A percentile compares a stretch with the other conserved stretches of the same genome.
These are phyloP conservation scores for Primulina tabacum DNA, from an alignment of 257 asterid species.

Conservation along the genomic window DNA sequence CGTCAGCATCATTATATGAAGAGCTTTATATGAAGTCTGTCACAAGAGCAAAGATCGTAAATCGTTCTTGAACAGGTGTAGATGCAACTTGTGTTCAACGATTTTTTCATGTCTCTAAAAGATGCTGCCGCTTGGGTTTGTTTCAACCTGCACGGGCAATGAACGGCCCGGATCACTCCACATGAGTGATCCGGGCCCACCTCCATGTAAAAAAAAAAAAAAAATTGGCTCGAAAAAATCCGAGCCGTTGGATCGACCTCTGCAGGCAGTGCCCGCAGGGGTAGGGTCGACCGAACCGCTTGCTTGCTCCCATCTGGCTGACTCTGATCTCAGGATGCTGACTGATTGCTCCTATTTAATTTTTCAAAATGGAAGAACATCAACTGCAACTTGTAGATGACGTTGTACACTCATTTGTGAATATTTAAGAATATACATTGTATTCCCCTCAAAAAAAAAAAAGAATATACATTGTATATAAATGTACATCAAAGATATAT, in stretches of 20 bases:
- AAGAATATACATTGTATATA: conserved; percentile 8
- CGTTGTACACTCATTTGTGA: conserved; percentile 2
- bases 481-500: neutral
- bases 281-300: no score
- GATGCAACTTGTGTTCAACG: neutral
- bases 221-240: no score
- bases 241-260: no score
- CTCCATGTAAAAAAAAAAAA: no score
- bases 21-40: conserved; percentile 73
- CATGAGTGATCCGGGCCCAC: no score
- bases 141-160: no score
- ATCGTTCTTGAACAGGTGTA: conserved; percentile 28
- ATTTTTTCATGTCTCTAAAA: neutral
- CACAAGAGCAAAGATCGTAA: conserved; percentile 56
- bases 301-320: conserved; percentile 8
- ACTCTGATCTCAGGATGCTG: neutral
- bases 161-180: no score
- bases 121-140: no score
- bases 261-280: no score
- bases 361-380: neutral
- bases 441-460: no score
- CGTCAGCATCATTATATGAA: conserved; percentile 79
- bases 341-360: neutral
- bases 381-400: conserved; percentile 13
- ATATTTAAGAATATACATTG: conserved; percentile 10